Evolutionary conservation across 2,329 filamentous ascomycete species (phyloP), one percentile per base, ranked within the genome.

Genomic region (Botryotinia narcissicola): DNA sequence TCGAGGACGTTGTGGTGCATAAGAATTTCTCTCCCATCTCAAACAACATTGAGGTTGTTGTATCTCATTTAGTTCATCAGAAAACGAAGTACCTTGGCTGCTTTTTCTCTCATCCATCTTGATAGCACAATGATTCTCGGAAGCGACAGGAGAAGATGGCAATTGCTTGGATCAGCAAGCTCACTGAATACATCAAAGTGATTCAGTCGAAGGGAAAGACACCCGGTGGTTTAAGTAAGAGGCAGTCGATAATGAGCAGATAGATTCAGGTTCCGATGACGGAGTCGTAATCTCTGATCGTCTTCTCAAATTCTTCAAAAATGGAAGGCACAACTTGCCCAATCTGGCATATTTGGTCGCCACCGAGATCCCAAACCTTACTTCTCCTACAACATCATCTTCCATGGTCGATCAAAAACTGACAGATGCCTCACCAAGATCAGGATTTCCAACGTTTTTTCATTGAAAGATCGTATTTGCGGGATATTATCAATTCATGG

Each of bases 1-100:
- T 37, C 66, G 48, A 42, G 66, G 66, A 42, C 66, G 37, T 29
- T 69, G 66, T 9, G 66, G 66, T 42, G 66, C 66, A n/a, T 59
- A 69, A 32, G 66, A 69, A 32, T 57, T 57, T 18, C 66, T 57
- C 12, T 69, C 66, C 66, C 66, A 69, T 32, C 66, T 57, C 48
- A 69, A 69, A 59, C 66, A 69, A 42, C 40, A 44, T 69, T 59
- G 66, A 69, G 66, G 66, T 69, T 57, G 18, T 22, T 29, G 48
- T 69, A 44, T 69, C 7, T 57, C 25, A 32, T 2, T 44, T 57
- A 69, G 25, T 14, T 57, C 66, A 10, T 57, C 48, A 29, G 66
- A 42, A 16, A 54, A 68, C 16, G 66, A 57, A 22, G 66, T 32
- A 32, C n/a, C 35, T 68, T 29, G 25, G n/a, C 48, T 32, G 8